Evolutionary conservation across 2,329 filamentous ascomycete genomes (phyloP).

Genomic region (Epicoccum sorghinum): DNA sequence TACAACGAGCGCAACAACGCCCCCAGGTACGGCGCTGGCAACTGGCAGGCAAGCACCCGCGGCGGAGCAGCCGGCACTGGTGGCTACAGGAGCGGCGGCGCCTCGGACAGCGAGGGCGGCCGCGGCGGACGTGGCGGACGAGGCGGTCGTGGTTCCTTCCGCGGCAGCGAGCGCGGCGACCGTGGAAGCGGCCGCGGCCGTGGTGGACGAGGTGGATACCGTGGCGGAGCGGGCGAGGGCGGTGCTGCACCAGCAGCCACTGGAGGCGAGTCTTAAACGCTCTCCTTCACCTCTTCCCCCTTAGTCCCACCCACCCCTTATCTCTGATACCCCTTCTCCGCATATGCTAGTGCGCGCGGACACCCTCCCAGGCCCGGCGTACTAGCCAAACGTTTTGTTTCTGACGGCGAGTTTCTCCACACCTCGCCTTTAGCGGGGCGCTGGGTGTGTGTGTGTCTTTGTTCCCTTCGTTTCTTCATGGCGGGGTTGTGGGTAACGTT

Average conservation of each 20-base stretch:
- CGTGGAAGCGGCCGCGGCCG: constrained; percentile 51
- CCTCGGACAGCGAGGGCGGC: constrained; percentile 76
- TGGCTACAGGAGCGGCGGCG: constrained; percentile 82
- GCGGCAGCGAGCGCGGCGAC: constrained; percentile 52
- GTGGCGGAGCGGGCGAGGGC: constrained; percentile 44
- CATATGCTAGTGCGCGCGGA: constrained; percentile 25
- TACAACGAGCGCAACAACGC: constrained; percentile 69
- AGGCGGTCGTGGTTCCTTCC: constrained; percentile 56
- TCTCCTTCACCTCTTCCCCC: constrained; percentile 21
- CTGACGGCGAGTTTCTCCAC: constrained; percentile 23
- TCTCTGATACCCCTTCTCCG: constrained; percentile 43
- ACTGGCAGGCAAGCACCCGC: constrained; percentile 68
- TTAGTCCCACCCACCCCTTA: constrained; percentile 25
- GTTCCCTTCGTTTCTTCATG: constrained; percentile 20
- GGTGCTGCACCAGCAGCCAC: constrained; percentile 42
- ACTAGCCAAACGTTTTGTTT: constrained; percentile 12
- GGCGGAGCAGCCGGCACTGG: constrained; percentile 65
- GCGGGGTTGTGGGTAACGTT: constrained; percentile 5
- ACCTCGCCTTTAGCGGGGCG: constrained; percentile 38
- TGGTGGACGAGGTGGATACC: constrained; percentile 32
- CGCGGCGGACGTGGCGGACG: constrained; percentile 61
- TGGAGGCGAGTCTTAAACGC: constrained; percentile 46
- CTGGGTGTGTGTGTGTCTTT: constrained; percentile 23
- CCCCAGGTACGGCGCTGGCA: constrained; percentile 58
- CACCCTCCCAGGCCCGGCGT: no score